Evolutionary conservation across 108 stramenopile genomes (phyloP).

Genomic region (Aurantiochytrium sp.): DNA sequence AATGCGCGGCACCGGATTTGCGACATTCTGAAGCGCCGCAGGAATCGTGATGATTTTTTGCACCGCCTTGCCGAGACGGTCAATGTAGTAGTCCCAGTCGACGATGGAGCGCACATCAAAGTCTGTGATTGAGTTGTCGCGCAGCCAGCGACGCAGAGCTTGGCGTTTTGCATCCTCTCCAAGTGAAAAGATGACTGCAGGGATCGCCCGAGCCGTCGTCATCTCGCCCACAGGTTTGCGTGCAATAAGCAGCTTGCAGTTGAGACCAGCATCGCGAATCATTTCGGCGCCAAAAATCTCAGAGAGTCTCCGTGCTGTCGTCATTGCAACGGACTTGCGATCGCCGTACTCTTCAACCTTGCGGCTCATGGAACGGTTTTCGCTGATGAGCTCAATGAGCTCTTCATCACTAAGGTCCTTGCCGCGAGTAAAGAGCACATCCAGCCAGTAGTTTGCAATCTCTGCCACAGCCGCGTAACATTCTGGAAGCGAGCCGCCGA

Average conservation of each 20-base stretch:
- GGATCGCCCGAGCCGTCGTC: slow-evolving; percentile 90
- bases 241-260: slow-evolving; percentile 93
- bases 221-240: slow-evolving; percentile 86
- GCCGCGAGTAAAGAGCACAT: slow-evolving; percentile 86
- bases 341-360: slow-evolving; percentile 94
- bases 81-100: slow-evolving; percentile 96
- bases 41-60: slow-evolving; percentile 99
- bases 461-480: slow-evolving; percentile 92
- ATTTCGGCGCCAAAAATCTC: slow-evolving; percentile 96
- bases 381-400: slow-evolving; percentile 89
- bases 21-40: slow-evolving; percentile 85
- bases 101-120: slow-evolving; percentile 82
- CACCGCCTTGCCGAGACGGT: slow-evolving; percentile 87
- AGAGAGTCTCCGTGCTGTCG: slow-evolving; percentile 89
- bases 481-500: slow-evolving; percentile 70
- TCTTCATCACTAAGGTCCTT: slow-evolving; percentile 85
- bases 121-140: slow-evolving; percentile 73
- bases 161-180: slow-evolving; percentile 74
- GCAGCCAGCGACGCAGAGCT: slow-evolving; percentile 84
- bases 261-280: slow-evolving; percentile 92
- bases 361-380: slow-evolving; percentile 92
- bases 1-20: slow-evolving; percentile 87
- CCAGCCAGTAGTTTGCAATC: slow-evolving; percentile 95
- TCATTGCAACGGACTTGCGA: slow-evolving; percentile 90
- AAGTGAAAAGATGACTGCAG: slow-evolving; percentile 88